Conservation (phyloP, 2,329 filamentous ascomycete species). For the Epicoccum sorghinum region DNA sequence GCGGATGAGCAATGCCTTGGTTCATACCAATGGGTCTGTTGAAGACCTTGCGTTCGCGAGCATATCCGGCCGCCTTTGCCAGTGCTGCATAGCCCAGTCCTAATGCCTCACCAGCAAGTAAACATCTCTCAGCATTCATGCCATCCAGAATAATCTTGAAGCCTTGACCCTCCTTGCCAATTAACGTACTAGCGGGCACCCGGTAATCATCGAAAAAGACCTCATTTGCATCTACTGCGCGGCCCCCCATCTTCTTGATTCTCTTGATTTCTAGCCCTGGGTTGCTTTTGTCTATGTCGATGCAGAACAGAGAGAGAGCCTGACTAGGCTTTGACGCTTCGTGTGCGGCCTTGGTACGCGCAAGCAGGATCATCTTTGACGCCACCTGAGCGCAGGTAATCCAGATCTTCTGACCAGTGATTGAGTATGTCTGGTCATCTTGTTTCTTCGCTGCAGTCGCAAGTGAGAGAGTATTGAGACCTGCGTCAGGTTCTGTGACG, state of each 20-base stretch:
- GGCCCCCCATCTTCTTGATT: conserved; percentile 86
- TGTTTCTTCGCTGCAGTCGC: conserved; percentile 50
- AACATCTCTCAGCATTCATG: conserved; percentile 57
- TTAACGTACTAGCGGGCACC: conserved; percentile 67
- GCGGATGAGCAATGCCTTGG: conserved; percentile 64
- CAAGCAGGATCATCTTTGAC: conserved; percentile 80
- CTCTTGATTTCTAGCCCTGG: conserved; percentile 69
- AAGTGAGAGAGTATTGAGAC: conserved; percentile 76
- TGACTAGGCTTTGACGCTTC: conserved; percentile 73
- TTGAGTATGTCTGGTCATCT: conserved; percentile 66
- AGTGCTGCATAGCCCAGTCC: conserved; percentile 76
- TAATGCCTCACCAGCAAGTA: conserved; percentile 74
- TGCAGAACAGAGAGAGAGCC: conserved; percentile 80
- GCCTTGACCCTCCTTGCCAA: conserved; percentile 75
- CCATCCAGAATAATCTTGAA: conserved; percentile 69
- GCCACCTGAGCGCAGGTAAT: conserved; percentile 86
- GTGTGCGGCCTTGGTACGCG: conserved; percentile 73
- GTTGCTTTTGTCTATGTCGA: conserved; percentile 69
- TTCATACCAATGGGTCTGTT: conserved; percentile 64
- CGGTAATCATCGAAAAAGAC: conserved; percentile 84
- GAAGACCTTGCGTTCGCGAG: conserved; percentile 59
- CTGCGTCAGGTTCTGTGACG: conserved; percentile 83
- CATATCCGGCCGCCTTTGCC: conserved; percentile 52
- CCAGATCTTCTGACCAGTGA: conserved; percentile 87
- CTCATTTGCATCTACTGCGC: conserved; percentile 83